Evolutionary conservation across 257 asterid species (phyloP), one percentile per base, ranked within the genome.

Genomic region (Lantana camara): DNA sequence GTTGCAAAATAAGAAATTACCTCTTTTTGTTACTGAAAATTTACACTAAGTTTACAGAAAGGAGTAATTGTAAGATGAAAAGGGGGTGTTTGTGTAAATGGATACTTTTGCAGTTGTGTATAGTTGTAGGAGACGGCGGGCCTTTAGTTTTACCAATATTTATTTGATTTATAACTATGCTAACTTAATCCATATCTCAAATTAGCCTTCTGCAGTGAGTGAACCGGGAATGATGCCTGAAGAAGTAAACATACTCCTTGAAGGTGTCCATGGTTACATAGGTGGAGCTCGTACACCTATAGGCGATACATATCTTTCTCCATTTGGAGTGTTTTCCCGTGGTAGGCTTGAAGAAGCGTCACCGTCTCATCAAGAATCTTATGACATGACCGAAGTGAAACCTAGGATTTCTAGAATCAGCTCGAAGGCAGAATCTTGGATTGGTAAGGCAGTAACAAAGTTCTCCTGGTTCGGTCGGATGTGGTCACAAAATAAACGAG

Each of bases 221-320:
- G 90, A 82, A 76, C 83, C 84, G 29, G 90, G 86, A 79, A 84
- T 90, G 75, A 80, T 83, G 79, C 57, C 76, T 0, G 73, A 81
- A n/a, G 95, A 94, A 73, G 70, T 74, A 64, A 40, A 64, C 73
- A 38, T 62, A 13, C 83, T 66, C 55, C 78, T 60, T 65, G 97
- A 92, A 78, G 93, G 95, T 69, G 91, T 91, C 42, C 72, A 83
- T 55, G 84, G 77, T 29, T 88, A 79, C 53, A 75, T 83, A 2
- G 86, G 96, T 83, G 95, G 88, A 61, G 89, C 93, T 55, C 84
- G 96, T 71, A 90, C 95, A 7, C 97, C 97, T 24, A 77, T 85
- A 73, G 96, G 91, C 60, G 96, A 94, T 57, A 51, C 72, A 34
- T 85, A 64, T 53, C 83, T 76, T 73, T 82, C 95, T 49, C 85